Evolutionary conservation across 1,139 yeast genomes (phyloP), one percentile per base, ranked within the genome.

Genomic region (Protomyces lactucae-debilis): DNA sequence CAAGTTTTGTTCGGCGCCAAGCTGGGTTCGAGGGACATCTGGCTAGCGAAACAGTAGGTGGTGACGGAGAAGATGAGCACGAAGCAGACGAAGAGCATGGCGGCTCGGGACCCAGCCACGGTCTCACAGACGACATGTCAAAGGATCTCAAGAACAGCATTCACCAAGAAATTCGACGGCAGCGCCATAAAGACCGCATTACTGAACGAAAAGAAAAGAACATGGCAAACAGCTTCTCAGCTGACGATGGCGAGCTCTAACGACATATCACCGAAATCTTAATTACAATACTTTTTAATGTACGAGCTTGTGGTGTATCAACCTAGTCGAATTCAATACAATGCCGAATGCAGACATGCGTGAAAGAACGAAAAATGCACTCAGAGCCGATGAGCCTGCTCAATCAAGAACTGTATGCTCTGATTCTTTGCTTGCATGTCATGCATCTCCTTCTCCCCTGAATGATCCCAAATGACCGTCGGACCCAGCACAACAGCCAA

Each of bases 401-500:
- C 83, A 68, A 92, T 81, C 71, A 93, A 76, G 70, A 87, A 81
- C 73, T 90, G 97, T 3, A 95, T 87, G 45, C 87, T 84, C 60
- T 84, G 87, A 70, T 90, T 91, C 73, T 95, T 82, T 66, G 84
- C 82, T 28, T 87, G 88, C 90, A 91, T 91, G 73, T 93, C 99
- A 64, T 80, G 73, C 76, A 93, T 85, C 74, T 95, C 99, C 67
- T 87, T 83, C 69, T 88, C 91, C 3, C 96, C 96, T 32, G 85
- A 82, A 67, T 80, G 79, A 70, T 91, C 97, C 67, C 97, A 80
- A 0, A 91, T 88, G 61, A 93, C 78, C 2, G 98, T 91, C 1
- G 99, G 99, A 0, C 98, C 97, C 79, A 93, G 93, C 18, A 93
- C 97, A 60, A 95, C 93, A 0, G 97, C 87, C 66, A 95, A 76